These are phyloP conservation scores for Leersia perrieri DNA, from an alignment of 176 grass and related monocot genomes.

Conservation along the genomic window DNA sequence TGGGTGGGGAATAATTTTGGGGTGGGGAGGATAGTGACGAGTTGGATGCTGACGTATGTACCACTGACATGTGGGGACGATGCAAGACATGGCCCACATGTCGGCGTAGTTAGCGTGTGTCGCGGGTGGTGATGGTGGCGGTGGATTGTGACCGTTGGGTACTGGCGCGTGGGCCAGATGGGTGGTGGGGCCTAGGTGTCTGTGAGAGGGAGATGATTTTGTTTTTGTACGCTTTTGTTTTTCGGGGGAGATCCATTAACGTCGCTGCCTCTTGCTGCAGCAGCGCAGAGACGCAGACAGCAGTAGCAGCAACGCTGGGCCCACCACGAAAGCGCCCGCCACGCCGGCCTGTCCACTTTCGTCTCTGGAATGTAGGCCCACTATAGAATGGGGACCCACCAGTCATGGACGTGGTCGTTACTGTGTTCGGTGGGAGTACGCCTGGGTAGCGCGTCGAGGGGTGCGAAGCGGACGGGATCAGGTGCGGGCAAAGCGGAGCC, in stretches of 20 bases:
- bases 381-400: neutral
- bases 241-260: neutral
- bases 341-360: neutral
- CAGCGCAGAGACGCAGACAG: neutral
- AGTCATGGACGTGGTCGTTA: neutral
- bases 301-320: neutral
- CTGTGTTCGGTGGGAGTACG: too few relatives aligned
- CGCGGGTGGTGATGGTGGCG: neutral
- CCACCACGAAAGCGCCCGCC: neutral
- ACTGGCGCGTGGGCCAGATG: neutral
- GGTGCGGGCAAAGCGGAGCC: neutral
- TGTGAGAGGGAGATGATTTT: neutral
- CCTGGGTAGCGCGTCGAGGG: neutral
- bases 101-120: neutral
- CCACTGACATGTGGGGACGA: neutral
- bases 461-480: neutral
- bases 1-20: neutral
- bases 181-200: neutral
- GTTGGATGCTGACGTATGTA: neutral
- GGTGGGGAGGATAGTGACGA: neutral
- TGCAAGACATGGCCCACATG: fast-evolving
- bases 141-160: neutral
- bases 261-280: neutral
- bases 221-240: neutral
- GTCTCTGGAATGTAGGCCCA: neutral